Percentiles rank a stretch among this genome's conserved stretches.
Conservation (phyloP, 192 early-diverging fungal species). For the Endogone sp. region DNA sequence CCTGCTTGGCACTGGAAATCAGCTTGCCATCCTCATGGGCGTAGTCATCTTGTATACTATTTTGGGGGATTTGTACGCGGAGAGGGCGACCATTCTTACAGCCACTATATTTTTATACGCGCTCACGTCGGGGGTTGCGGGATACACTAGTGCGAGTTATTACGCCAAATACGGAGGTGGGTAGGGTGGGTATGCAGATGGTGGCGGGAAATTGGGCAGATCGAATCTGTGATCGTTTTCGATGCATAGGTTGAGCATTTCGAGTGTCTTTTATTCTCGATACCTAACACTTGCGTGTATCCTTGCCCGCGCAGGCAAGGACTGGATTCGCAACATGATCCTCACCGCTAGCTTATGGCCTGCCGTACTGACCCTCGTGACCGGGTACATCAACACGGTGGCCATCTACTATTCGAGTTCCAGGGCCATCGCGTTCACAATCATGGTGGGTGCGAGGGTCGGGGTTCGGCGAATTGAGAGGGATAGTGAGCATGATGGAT, state of each 20-base stretch:
- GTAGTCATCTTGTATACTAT: conserved; percentile 56
- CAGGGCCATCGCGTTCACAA: conserved; percentile 71
- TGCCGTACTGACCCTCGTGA: conserved; percentile 46
- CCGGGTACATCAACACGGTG: conserved; percentile 61
- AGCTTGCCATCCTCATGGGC: conserved; percentile 41
- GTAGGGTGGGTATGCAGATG: too few relatives aligned
- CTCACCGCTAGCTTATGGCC: conserved; percentile 70
- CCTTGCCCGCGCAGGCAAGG: conserved; percentile 38
- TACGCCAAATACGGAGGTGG: conserved; percentile 63
- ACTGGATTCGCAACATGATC: conserved; percentile 65
- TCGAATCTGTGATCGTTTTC: too few relatives aligned
- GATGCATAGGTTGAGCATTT: too few relatives aligned
- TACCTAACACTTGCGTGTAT: neutral
- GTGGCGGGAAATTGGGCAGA: neutral
- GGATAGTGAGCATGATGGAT: neutral
- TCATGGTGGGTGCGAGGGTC: conserved; percentile 44
- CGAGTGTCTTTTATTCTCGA: too few relatives aligned
- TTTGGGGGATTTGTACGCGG: conserved; percentile 52
- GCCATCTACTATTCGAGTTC: conserved; percentile 73
- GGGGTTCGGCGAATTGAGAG: neutral
- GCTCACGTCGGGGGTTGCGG: conserved; percentile 61
- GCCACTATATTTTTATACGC: conserved; percentile 79
- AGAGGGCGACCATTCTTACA: conserved; percentile 71
- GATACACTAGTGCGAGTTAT: conserved; percentile 63
- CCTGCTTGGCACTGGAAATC: conserved; percentile 67